Base-by-base conservation (phyloP, 2,329 filamentous ascomycete species). In the Endoconidiophora polonica region DNA sequence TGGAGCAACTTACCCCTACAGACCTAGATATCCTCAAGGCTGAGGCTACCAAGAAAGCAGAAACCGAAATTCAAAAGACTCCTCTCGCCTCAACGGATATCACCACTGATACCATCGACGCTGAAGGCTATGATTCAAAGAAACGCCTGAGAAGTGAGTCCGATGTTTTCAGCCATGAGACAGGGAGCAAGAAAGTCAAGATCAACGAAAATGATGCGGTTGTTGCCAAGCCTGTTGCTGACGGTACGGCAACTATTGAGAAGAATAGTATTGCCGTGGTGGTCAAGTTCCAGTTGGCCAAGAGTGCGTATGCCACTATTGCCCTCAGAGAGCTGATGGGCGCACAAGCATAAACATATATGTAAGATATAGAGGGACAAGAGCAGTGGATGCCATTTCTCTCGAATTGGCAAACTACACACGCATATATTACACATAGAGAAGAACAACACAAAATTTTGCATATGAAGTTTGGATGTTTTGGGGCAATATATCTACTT, bases 1-100 rank as follows among this genome's bases (percentile, higher is more conserved):
- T 81, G 33, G 79, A 93, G 65, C 88, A 96, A 66, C 79, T 96
- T 65, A 82, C 94, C 3, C 76, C 83, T 54, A 98, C 91, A 0
- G 91, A 98, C 62, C 60, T 91, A 51, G 85, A 95, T 57, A 66
- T 73, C 46, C 65, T 90, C 54, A 68, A 70, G 53, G 65, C 66
- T 18, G 40, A 52, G 50, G 55, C 55, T 20, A 18, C 23, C 14
- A 45, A 26, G 5, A 44, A 38, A n/a, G 47, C 46, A 2, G 46
- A 46, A 36, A 14, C 44, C 7, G 23, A 43, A 36, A 37, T 18
- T 20, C 44, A 12, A 36, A 60, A 22, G 50, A 54, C 20, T 51
- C 58, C 23, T 55, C 58, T 55, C 5, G 39, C 47, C 20, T 46
- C 33, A 9, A 7, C 14, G 36, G 55, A 55, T 23, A 47, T 41